Evolutionary conservation across 2,329 filamentous ascomycete genomes (phyloP), one percentile per base, ranked within the genome.

Genomic region (Scortechinia acanthostroma): DNA sequence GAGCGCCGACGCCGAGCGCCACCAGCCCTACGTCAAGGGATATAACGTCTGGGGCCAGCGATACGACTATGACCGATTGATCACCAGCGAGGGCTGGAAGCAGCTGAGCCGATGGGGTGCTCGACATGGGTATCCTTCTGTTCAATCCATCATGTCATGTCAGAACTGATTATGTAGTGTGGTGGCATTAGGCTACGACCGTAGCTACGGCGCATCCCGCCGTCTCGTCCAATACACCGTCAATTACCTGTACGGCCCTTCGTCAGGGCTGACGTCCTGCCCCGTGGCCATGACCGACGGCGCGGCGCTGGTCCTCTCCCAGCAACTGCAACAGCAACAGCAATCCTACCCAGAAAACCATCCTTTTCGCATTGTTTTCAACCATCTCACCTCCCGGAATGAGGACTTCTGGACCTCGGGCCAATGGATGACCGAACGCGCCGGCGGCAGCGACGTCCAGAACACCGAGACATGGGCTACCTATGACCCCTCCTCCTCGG

Each of bases 351-450:
- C 46, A 10, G 23, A 22, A 44, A 45, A 40, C 45, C 47, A 53
- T 28, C 58, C 64, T 1, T 57, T 65, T 16, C 47, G 55, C 16
- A 56, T 62, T 42, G 59, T 59, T 2, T 66, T 62, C 49, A 48
- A 54, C 10, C 57, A 60, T 19, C 53, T 74, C 6, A 64, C 60
- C 2, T 60, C 59, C 23, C 57, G 66, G 3, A n/a, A n/a, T n/a
- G 59, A 71, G 3, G 46, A 55, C 5, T 63, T 64, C 4, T 77
- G 73, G 73, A 76, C 70, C 2, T 73, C 67, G 17, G 72, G 72
- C 0, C 74, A 77, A 51, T 77, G 74, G 73, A 77, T 77, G 73
- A 77, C 73, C 0, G 73, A 77, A 47, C 60, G 74, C 5, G 59
- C 65, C 0, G 73, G 73, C 3, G 74, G 73, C 0, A 73, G 69